A percentile compares a stretch with the other conserved stretches of the same genome.
phyloP scores from a whole-genome alignment of 2,329 filamentous ascomycete species.

The Microdochium bolleyi region DNA sequence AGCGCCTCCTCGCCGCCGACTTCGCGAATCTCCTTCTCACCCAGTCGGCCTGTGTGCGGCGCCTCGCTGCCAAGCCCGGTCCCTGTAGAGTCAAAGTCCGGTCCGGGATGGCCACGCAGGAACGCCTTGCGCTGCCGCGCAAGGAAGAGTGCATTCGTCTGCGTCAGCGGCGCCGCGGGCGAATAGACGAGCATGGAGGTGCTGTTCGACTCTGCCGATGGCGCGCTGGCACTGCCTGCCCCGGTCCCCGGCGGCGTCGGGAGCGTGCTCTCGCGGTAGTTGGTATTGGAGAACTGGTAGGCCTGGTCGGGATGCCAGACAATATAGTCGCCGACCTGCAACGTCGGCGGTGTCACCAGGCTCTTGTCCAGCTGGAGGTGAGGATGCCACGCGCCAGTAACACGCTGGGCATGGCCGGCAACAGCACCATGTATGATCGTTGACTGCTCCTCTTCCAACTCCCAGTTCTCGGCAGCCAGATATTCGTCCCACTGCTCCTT shows the following conservation, averaged over 20 bases:
- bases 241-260: constrained; percentile 12
- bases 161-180: constrained; percentile 46
- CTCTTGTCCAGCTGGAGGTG: constrained; percentile 44
- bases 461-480: constrained; percentile 31
- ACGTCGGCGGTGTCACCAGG: constrained; percentile 45
- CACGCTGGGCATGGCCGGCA: constrained; percentile 48
- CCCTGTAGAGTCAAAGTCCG: constrained; percentile 48
- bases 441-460: constrained; percentile 37
- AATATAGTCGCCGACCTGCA: constrained; percentile 49
- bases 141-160: constrained; percentile 49
- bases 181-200: constrained; percentile 46
- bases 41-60: constrained; percentile 36
- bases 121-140: constrained; percentile 51
- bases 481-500: constrained; percentile 36
- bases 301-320: constrained; percentile 51
- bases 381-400: constrained; percentile 50
- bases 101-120: constrained; percentile 42
- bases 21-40: constrained; percentile 41
- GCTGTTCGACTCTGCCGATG: constrained; percentile 7
- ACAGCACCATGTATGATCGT: constrained; percentile 52
- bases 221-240: constrained; percentile 3
- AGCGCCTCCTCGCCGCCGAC: constrained; percentile 41
- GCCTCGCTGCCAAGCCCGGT: constrained; percentile 42
- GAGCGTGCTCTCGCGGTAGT: constrained; percentile 22
- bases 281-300: constrained; percentile 39